A percentile compares a stretch with the other conserved stretches of the same genome.
phyloP scores from a whole-genome alignment of 768 basidiomycete genomes.

The Trichaptum fuscoviolaceum region DNA sequence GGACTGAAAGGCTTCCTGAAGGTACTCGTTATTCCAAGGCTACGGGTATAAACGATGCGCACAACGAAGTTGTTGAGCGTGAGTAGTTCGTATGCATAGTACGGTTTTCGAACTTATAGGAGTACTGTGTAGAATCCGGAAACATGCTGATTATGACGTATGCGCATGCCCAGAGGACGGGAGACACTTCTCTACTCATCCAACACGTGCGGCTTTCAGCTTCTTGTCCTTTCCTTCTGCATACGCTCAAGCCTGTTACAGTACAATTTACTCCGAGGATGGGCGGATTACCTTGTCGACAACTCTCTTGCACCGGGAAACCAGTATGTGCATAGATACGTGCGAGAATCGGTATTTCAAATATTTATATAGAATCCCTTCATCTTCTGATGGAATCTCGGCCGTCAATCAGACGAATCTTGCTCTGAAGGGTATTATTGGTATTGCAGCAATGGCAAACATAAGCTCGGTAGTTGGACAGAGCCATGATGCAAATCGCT shows the following conservation, averaged over 20 bases:
- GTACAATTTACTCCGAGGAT: not conserved
- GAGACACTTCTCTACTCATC: too few relatives aligned
- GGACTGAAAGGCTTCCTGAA: too few relatives aligned
- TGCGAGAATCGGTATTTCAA: too few relatives aligned
- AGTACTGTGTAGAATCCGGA: not conserved
- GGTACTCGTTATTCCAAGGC: not conserved
- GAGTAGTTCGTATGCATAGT: too few relatives aligned
- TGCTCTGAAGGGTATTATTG: too few relatives aligned
- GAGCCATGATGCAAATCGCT: conserved; percentile 16
- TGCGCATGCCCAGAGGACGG: too few relatives aligned
- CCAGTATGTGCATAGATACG: too few relatives aligned
- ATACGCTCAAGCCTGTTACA: too few relatives aligned
- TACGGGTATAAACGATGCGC: not conserved
- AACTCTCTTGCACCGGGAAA: conserved; percentile 1
- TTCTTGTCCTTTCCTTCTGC: too few relatives aligned
- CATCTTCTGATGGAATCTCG: conserved; percentile 14
- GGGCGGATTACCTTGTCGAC: conserved; percentile 17
- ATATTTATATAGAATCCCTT: conserved; percentile 9
- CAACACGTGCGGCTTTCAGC: too few relatives aligned
- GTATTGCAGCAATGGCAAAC: too few relatives aligned
- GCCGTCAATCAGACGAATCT: not conserved
- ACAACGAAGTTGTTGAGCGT: not conserved
- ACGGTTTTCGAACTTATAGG: not conserved
- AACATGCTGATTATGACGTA: too few relatives aligned
- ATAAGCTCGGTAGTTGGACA: conserved; percentile 13